Percentiles rank a stretch among this genome's conserved stretches.
These are phyloP conservation scores for Rhododendron henanense DNA, from an alignment of 148 eudicot genomes.

Conservation along the genomic window DNA sequence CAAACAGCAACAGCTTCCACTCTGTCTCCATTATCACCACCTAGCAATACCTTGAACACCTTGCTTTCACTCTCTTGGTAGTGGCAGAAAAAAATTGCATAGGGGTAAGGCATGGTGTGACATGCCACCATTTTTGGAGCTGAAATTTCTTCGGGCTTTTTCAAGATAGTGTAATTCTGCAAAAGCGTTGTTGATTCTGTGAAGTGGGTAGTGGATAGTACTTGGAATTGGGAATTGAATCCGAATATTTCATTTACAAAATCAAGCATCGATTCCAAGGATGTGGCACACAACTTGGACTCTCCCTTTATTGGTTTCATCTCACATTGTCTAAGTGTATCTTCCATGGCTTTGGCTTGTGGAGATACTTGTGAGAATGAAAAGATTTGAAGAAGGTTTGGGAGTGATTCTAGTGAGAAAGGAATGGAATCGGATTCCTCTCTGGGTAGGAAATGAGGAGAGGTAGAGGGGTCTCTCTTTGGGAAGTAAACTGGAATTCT, in stretches of 20 bases:
- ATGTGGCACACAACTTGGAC: constrained; percentile 40
- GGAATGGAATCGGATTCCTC: constrained; percentile 57
- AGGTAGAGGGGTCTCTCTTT: constrained; percentile 27
- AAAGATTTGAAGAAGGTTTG: constrained; percentile 25
- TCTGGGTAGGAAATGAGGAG: constrained; percentile 41
- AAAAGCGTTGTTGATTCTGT: constrained; percentile 23
- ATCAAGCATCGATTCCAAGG: constrained; percentile 47
- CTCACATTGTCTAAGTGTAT: constrained; percentile 50
- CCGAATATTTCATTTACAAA: constrained; percentile 18
- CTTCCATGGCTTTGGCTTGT: constrained; percentile 35
- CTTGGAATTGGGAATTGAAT: constrained; percentile 17
- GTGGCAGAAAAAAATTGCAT: constrained; percentile 62
- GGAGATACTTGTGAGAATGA: constrained; percentile 23
- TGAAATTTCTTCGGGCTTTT: constrained; percentile 27
- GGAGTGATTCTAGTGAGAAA: constrained; percentile 36
- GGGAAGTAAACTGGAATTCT: constrained; percentile 46
- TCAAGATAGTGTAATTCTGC: constrained; percentile 48
- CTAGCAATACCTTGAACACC: constrained; percentile 34
- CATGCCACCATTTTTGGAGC: constrained; percentile 44
- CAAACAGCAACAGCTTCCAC: constrained; percentile 54
- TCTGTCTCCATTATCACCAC: constrained; percentile 38
- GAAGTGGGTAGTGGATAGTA: constrained; percentile 36
- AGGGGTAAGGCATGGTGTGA: constrained; percentile 70
- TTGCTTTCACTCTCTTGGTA: constrained; percentile 38
- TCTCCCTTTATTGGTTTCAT: constrained; percentile 28